These are phyloP conservation scores for Juglanconis sp. DNA, from an alignment of 2,329 filamentous ascomycete species.

Conservation along the genomic window DNA sequence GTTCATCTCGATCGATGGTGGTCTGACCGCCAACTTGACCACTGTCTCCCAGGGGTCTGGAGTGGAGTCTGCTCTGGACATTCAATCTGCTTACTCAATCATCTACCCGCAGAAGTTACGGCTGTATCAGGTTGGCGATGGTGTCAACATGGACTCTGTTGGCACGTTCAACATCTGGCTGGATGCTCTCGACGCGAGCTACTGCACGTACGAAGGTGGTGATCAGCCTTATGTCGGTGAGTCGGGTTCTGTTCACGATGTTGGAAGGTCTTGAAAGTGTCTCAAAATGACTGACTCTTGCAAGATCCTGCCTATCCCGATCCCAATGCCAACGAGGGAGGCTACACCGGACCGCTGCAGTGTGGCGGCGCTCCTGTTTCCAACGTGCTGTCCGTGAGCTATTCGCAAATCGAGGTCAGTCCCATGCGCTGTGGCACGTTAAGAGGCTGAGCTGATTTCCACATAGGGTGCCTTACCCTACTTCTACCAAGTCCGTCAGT, in stretches of 20 bases:
- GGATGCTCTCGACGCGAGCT: conserved; percentile 47
- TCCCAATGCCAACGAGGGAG: conserved; percentile 7
- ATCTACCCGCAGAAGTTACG: conserved; percentile 38
- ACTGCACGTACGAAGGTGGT: conserved; percentile 38
- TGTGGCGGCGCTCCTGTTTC: conserved; percentile 5
- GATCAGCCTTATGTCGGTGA: conserved; percentile 9
- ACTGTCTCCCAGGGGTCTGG: conserved; percentile 23
- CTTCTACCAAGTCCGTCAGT: conserved; percentile 51
- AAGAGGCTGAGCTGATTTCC: background rate
- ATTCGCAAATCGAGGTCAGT: conserved; percentile 4
- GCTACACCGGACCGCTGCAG: conserved; percentile 7
- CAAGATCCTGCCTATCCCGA: conserved; percentile 5
- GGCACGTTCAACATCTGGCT: conserved; percentile 23
- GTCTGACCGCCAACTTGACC: conserved; percentile 13
- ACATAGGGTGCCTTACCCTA: conserved; percentile 32
- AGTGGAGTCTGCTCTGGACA: conserved; percentile 35
- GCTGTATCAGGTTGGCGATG: conserved; percentile 41
- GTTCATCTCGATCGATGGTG: conserved; percentile 13
- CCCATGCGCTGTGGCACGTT: too few relatives aligned
- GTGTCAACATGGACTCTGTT: conserved; percentile 28
- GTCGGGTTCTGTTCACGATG: background rate
- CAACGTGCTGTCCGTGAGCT: conserved; percentile 6
- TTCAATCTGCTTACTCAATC: conserved; percentile 33
- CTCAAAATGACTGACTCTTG: background rate
- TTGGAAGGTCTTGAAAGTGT: background rate